Base-by-base conservation (phyloP, 2,329 filamentous ascomycete genomes). In the Penicillium concentricum region DNA sequence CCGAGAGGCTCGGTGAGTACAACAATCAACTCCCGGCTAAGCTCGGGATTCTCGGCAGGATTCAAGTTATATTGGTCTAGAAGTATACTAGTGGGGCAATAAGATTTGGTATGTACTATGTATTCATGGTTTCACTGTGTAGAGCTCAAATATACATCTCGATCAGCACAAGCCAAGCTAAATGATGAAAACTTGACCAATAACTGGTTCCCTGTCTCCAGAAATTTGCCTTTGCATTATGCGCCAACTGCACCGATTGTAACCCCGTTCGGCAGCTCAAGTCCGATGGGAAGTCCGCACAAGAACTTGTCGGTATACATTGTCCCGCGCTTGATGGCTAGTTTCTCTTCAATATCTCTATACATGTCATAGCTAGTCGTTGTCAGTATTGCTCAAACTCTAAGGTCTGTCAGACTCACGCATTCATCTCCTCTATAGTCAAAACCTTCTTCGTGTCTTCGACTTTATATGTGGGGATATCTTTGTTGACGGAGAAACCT, bases 341-440 rank as follows among this genome's bases (percentile, higher is more conserved):
- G 61, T 57, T 74, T 74, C 67, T 84, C 79, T 53, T 83, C 81
- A 9, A 84, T 71, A 58, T 85, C 82, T 51, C 75, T 76, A 65
- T 83, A 79, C 82, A 86, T 84, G 63, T 86, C 81, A 60, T 86
- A 86, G 15, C 81, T 82, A 52, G 32, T 41, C 5, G 5, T 15
- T n/a, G 26, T 51, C 10, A 13, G 12, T 15, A 22, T 34, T n/a
- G 4, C 15, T 15, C 15, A 20, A 15, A 30, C 5, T 0, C 8
- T n/a, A 3, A 15, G 5, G 42, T 28, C 50, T 13, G 6, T 45
- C 15, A 5, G 47, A 78, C 81, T 75, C 74, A 84, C 77, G 78
- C 76, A 58, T 89, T 88, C 85, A 89, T 88, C 69, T 89, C 86
- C 60, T 87, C 84, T 48, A 89, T 87, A 0, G 86, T 88, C 32